Percentiles rank a stretch among this genome's conserved stretches.
Evolutionary conservation across 2,329 filamentous ascomycete species (phyloP).

Genomic region (Mollisia scopiformis): DNA sequence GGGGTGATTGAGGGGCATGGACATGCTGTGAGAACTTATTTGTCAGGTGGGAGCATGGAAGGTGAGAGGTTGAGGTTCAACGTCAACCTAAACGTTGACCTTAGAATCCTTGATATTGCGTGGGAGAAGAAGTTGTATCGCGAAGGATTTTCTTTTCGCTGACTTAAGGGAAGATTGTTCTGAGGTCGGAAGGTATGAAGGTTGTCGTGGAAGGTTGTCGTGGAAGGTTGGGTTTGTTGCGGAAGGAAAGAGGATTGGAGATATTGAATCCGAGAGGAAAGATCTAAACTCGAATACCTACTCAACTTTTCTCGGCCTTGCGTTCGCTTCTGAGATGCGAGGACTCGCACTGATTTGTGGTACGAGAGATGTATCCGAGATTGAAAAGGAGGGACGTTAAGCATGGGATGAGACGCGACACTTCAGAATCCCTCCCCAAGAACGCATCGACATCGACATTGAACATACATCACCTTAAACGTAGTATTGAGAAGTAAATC

Average conservation of each 20-base stretch:
- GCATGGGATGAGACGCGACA: neutral
- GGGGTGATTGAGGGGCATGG: neutral
- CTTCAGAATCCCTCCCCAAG: no score
- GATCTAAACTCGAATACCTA: neutral
- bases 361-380: neutral
- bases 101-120: neutral
- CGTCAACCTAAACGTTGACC: neutral
- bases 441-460: neutral
- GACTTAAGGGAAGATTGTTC: neutral
- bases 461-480: no score
- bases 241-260: constrained; percentile 6
- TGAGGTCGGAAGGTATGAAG: neutral
- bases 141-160: neutral
- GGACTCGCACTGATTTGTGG: neutral
- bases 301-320: neutral
- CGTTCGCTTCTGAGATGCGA: neutral
- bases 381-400: neutral
- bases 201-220: neutral
- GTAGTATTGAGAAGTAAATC: neutral
- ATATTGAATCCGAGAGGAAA: neutral
- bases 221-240: neutral
- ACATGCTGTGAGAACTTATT: neutral
- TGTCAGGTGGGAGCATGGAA: neutral
- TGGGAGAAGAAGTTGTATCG: neutral
- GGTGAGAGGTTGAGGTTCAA: neutral